These are phyloP conservation scores for Hysterium pulicare DNA, from an alignment of 2,329 filamentous ascomycete species.

Conservation along the genomic window DNA sequence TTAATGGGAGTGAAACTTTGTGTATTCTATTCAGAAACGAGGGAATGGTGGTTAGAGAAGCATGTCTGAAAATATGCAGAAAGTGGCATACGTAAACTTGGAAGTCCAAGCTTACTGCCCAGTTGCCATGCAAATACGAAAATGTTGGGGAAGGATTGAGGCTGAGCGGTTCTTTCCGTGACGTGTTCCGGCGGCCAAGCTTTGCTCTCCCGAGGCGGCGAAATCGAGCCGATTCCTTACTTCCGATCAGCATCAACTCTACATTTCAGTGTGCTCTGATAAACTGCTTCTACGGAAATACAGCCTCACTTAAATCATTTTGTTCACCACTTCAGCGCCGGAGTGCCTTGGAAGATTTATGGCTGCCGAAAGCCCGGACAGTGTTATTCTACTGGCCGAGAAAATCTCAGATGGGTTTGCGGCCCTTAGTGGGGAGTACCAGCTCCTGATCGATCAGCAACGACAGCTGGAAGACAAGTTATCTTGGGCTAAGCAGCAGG, in stretches of 20 bases:
- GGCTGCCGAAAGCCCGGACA: constrained; percentile 21
- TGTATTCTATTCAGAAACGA: not conserved
- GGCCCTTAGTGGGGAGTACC: constrained; percentile 46
- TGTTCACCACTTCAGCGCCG: not conserved
- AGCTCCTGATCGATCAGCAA: constrained; percentile 43
- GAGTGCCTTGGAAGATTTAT: too few species aligned
- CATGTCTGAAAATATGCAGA: not conserved
- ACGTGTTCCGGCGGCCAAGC: not conserved
- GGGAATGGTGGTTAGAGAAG: not conserved
- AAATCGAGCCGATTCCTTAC: not conserved
- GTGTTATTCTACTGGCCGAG: constrained; percentile 35
- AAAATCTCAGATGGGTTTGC: constrained; percentile 47
- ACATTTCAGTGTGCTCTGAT: too few species aligned
- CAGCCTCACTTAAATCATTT: too few species aligned
- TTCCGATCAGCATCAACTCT: too few species aligned
- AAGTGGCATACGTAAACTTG: not conserved
- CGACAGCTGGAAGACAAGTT: constrained; percentile 47
- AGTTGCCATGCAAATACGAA: too few species aligned
- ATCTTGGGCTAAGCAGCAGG: constrained; percentile 48
- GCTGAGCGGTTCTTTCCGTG: not conserved
- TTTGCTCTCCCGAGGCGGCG: not conserved
- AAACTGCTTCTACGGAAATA: constrained; percentile 8
- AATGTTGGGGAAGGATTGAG: not conserved
- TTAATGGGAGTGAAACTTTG: too few species aligned
- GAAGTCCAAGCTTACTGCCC: too few species aligned